Percentiles rank a stretch among this genome's conserved stretches.
These are phyloP conservation scores for Suillus sp. DNA, from an alignment of 768 basidiomycete genomes.

Conservation along the genomic window DNA sequence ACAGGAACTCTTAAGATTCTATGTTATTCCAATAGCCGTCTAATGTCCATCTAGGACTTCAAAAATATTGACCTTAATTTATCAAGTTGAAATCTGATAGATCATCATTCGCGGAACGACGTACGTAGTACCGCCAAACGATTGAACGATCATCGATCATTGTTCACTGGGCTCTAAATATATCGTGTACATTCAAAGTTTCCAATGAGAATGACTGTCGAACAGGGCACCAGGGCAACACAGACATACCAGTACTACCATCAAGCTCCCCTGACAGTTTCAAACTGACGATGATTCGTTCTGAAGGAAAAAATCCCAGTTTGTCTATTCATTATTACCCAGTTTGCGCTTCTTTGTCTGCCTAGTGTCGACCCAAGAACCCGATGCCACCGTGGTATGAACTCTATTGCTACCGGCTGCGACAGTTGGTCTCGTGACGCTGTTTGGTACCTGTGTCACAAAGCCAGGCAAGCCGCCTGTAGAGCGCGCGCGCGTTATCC, in stretches of 20 bases:
- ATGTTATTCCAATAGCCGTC: neutral
- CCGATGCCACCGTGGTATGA: neutral
- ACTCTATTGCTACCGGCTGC: neutral
- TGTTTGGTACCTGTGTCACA: neutral
- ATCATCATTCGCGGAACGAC: neutral
- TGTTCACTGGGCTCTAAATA: neutral
- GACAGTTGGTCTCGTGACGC: neutral
- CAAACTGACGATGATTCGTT: neutral
- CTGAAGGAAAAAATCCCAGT: too few relatives aligned
- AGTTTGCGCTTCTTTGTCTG: constrained; percentile 29
- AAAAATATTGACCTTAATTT: neutral
- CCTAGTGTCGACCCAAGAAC: constrained; percentile 9
- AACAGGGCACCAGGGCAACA: neutral
- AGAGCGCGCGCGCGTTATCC: neutral
- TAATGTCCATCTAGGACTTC: neutral
- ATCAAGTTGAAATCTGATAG: neutral
- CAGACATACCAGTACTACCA: neutral
- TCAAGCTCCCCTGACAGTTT: neutral
- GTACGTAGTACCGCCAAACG: neutral
- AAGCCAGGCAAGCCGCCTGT: neutral
- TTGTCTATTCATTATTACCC: constrained; percentile 13
- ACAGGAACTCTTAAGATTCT: neutral
- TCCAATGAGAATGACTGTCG: neutral
- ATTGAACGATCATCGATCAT: neutral
- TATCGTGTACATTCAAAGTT: neutral